Conservation (phyloP, 192 early-diverging fungal species). For the Linnemannia elongata region DNA sequence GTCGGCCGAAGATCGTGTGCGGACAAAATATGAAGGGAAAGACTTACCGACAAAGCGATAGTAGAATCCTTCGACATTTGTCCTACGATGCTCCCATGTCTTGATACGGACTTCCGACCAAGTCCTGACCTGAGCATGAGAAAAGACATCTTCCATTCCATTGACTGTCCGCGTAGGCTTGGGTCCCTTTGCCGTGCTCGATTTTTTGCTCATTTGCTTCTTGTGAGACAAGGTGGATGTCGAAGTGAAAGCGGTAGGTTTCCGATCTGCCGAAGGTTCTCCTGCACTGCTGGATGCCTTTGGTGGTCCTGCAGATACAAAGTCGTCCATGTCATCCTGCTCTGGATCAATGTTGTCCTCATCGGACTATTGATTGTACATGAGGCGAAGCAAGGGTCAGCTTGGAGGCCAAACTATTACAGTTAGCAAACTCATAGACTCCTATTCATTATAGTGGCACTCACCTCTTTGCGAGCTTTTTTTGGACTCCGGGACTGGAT, state of each 20-base stretch:
- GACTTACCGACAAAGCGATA: conserved; percentile 68
- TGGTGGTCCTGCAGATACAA: conserved; percentile 3
- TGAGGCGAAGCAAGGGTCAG: not conserved
- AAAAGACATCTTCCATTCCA: conserved; percentile 62
- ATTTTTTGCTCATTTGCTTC: conserved; percentile 13
- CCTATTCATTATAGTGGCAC: not conserved
- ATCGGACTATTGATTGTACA: not conserved
- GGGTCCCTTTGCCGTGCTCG: conserved; percentile 5
- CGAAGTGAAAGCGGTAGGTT: not conserved
- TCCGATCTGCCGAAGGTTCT: not conserved
- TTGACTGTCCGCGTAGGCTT: conserved; percentile 34
- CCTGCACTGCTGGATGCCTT: not conserved
- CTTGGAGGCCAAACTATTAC: not conserved
- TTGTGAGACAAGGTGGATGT: conserved; percentile 10
- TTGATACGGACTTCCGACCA: conserved; percentile 66
- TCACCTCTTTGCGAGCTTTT: conserved; percentile 43
- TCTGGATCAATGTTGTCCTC: not conserved
- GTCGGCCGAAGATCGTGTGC: not conserved
- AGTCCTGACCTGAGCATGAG: conserved; percentile 52
- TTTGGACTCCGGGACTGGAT: conserved; percentile 20
- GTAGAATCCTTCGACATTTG: conserved; percentile 66
- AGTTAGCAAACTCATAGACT: no score
- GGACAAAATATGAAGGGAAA: not conserved
- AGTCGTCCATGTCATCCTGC: conserved; percentile 29
- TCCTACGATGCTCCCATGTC: conserved; percentile 61